Percentiles rank a stretch among this genome's conserved stretches.
Conservation (phyloP, 768 basidiomycete genomes). For the Coprinopsis sp. region DNA sequence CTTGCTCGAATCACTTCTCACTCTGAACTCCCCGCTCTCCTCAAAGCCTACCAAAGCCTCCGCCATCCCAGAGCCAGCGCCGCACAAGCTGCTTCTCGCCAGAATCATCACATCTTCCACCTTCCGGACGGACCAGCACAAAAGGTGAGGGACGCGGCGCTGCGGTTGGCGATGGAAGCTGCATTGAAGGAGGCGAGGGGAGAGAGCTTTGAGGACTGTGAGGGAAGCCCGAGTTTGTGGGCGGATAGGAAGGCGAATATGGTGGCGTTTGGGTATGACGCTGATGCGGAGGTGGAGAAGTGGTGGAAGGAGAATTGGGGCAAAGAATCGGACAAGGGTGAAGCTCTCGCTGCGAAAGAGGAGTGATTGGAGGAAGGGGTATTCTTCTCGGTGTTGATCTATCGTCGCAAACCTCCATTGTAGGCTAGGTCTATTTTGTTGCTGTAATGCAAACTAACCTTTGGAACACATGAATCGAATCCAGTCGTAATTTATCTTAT, state of each 20-base stretch:
- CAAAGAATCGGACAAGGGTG: too few relatives aligned
- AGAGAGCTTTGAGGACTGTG: conserved; percentile 12
- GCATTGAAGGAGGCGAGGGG: conserved; percentile 26
- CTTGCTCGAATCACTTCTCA: conserved; percentile 42
- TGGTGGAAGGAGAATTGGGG: conserved; percentile 36
- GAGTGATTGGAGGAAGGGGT: too few relatives aligned
- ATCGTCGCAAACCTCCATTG: too few relatives aligned
- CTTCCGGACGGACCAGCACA: conserved; percentile 55
- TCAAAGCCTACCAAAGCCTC: conserved; percentile 49
- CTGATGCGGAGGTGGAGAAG: conserved; percentile 43
- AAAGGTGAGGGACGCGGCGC: conserved; percentile 42
- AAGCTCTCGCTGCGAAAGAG: too few relatives aligned
- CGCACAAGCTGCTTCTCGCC: conserved; percentile 45
- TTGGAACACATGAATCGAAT: too few relatives aligned
- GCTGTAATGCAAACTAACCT: too few relatives aligned
- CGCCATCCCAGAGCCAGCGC: conserved; percentile 45
- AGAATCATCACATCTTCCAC: conserved; percentile 54
- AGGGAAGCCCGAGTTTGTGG: conserved; percentile 47
- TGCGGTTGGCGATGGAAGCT: conserved; percentile 45
- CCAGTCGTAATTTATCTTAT: too few relatives aligned
- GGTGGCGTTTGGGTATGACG: conserved; percentile 51
- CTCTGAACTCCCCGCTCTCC: conserved; percentile 40
- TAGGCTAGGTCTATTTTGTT: too few relatives aligned
- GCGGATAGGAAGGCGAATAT: conserved; percentile 47
- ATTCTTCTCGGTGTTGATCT: too few relatives aligned